Conservation (phyloP, 169 alveolate genomes). For the Condylostoma magnum region DNA sequence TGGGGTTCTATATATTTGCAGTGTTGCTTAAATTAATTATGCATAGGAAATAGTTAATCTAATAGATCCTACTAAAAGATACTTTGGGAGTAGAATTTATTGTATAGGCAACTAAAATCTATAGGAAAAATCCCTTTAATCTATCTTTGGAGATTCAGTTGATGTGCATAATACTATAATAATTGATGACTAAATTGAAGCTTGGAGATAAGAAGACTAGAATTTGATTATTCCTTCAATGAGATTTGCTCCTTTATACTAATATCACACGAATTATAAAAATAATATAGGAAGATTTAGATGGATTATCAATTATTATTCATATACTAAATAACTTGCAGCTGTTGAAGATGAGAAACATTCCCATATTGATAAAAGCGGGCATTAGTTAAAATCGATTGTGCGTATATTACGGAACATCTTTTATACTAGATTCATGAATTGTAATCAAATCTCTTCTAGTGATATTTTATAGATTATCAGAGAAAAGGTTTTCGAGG, state of each 20-base stretch:
- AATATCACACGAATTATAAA: too few species aligned
- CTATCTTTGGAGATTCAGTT: neutral
- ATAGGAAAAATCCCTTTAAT: neutral
- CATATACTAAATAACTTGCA: too few species aligned
- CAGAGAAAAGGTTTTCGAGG: too few species aligned
- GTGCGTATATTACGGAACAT: too few species aligned
- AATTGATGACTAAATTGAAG: constrained; percentile 20
- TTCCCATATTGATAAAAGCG: too few species aligned
- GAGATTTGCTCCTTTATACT: constrained; percentile 15
- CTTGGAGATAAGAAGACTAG: neutral
- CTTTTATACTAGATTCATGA: too few species aligned
- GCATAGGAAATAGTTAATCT: neutral
- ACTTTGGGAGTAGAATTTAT: neutral
- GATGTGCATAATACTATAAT: neutral
- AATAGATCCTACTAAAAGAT: neutral
- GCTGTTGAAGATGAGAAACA: too few species aligned
- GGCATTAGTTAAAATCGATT: too few species aligned
- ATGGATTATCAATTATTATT: too few species aligned
- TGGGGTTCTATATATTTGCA: neutral
- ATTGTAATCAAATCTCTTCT: too few species aligned
- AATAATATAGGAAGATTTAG: too few species aligned
- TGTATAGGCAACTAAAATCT: neutral
- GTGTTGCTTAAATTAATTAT: neutral
- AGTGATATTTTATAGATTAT: too few species aligned
- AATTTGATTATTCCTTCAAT: constrained; percentile 1